Percentiles rank a stretch among this genome's conserved stretches.
Evolutionary conservation across 1,284 basidiomycete species (phyloP).

Genomic region (Mycosarcoma mackinlayi): DNA sequence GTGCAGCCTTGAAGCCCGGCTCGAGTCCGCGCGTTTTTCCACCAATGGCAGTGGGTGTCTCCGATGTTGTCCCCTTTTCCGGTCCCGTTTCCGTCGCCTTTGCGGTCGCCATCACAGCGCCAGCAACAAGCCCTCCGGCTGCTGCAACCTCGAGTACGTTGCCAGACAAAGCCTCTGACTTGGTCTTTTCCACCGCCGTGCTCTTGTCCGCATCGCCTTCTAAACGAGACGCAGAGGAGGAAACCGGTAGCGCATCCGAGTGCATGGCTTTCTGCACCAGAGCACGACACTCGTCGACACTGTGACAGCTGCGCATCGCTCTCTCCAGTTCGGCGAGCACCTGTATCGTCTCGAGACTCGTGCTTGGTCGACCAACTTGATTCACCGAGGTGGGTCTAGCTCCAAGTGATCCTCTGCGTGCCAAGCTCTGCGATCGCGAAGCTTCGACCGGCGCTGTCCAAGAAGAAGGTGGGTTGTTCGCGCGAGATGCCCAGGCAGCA

Average conservation of each 20-base stretch:
- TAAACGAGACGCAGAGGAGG: slow-evolving; percentile 5
- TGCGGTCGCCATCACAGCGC: background rate
- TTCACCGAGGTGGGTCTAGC: slow-evolving; percentile 12
- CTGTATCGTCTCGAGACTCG: slow-evolving; percentile 33
- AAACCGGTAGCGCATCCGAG: slow-evolving; percentile 17
- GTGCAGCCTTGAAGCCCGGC: slow-evolving; percentile 3
- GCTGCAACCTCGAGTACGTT: slow-evolving; percentile 5
- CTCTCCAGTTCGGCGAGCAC: slow-evolving; percentile 51
- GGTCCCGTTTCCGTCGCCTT: slow-evolving; percentile 1
- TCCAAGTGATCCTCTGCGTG: slow-evolving; percentile 25
- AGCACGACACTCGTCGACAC: slow-evolving; percentile 56
- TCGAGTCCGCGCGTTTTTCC: slow-evolving; percentile 1
- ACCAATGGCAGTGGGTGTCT: background rate
- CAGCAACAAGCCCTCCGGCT: background rate
- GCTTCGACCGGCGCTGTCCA: slow-evolving; percentile 19
- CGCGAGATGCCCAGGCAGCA: slow-evolving; percentile 7
- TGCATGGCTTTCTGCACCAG: slow-evolving; percentile 53
- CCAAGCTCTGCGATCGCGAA: slow-evolving; percentile 11
- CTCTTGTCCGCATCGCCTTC: slow-evolving; percentile 15
- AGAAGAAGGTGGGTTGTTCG: slow-evolving; percentile 24
- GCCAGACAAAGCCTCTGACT: background rate
- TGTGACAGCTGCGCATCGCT: slow-evolving; percentile 49
- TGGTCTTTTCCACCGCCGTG: background rate
- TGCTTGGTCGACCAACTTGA: slow-evolving; percentile 13
- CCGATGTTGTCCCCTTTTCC: too few relatives aligned